These are phyloP conservation scores for Aspergillus haitiensis DNA, from an alignment of 495 filamentous ascomycete species.

Conservation along the genomic window DNA sequence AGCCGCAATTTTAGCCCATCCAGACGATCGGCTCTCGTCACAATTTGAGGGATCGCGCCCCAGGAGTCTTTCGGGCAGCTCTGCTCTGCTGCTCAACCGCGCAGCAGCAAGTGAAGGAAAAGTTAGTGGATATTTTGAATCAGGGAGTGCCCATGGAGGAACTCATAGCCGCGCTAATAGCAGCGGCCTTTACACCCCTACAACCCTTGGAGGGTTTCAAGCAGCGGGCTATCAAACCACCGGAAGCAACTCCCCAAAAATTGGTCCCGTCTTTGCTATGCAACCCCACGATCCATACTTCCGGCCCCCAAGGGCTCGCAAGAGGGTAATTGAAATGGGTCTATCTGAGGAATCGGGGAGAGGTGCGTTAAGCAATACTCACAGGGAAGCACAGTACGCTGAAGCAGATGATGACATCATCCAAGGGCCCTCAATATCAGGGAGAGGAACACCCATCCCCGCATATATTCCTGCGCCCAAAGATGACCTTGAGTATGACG, in stretches of 20 bases:
- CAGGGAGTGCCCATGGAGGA: slow-evolving; percentile 48
- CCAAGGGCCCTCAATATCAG: slow-evolving; percentile 53
- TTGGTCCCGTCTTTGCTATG: slow-evolving; percentile 45
- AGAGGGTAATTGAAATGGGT: slow-evolving; percentile 56
- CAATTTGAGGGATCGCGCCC: slow-evolving; percentile 66
- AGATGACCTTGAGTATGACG: slow-evolving; percentile 57
- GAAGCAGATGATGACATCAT: slow-evolving; percentile 39
- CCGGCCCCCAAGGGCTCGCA: slow-evolving; percentile 71
- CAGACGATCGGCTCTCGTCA: slow-evolving; percentile 63
- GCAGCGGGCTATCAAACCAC: slow-evolving; percentile 53
- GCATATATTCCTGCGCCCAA: slow-evolving; percentile 51
- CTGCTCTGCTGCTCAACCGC: slow-evolving; percentile 67
- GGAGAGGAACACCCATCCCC: slow-evolving; percentile 52
- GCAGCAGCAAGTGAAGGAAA: slow-evolving; percentile 49
- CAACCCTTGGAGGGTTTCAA: slow-evolving; percentile 68
- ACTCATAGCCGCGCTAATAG: slow-evolving; percentile 48
- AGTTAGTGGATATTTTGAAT: slow-evolving; percentile 46
- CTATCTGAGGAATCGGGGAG: slow-evolving; percentile 40
- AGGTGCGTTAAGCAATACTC: slow-evolving; percentile 38
- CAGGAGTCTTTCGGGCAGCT: slow-evolving; percentile 82
- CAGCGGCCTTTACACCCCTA: slow-evolving; percentile 63
- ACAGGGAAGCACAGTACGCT: slow-evolving; percentile 41
- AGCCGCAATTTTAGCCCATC: slow-evolving; percentile 71
- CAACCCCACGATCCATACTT: slow-evolving; percentile 73
- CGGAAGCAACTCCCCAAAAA: slow-evolving; percentile 39